Evolutionary conservation across 208 protist species (phyloP).

Genomic region (Leptomonas seymouri): DNA sequence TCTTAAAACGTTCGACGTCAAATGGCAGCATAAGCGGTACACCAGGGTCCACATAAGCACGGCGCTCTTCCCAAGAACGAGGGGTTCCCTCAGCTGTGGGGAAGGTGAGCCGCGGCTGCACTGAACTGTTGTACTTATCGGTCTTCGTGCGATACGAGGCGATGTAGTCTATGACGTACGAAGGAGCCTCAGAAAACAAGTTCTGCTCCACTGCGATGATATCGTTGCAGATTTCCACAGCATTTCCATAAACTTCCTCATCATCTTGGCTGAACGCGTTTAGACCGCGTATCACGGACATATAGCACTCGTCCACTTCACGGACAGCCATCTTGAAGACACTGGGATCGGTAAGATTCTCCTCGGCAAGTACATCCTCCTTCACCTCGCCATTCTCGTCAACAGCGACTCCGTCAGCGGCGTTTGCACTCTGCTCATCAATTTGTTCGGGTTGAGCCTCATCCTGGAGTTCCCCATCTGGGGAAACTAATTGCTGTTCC

Average conservation of each 20-base stretch:
- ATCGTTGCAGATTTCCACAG: conserved; percentile 50
- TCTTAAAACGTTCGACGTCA: conserved; percentile 43
- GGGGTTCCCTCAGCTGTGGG: conserved; percentile 18
- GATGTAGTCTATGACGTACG: conserved; percentile 37
- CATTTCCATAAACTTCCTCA: conserved; percentile 33
- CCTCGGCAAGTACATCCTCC: conserved; percentile 13
- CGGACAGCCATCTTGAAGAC: conserved; percentile 41
- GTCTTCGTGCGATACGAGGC: conserved; percentile 11
- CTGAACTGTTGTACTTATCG: conserved; percentile 17
- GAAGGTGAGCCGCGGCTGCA: conserved; percentile 14
- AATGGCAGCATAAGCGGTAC: conserved; percentile 65
- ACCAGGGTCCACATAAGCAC: conserved; percentile 75
- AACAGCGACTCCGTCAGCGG: not conserved
- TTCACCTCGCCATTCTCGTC: not conserved
- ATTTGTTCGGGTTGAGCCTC: conserved; percentile 1
- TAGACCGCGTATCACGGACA: conserved; percentile 52
- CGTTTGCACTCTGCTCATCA: conserved; percentile 2
- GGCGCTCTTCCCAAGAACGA: conserved; percentile 34
- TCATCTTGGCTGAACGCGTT: conserved; percentile 44
- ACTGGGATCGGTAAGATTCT: conserved; percentile 21
- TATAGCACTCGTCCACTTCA: conserved; percentile 50
- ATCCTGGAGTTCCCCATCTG: conserved; percentile 8
- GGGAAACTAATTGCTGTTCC: conserved; percentile 9
- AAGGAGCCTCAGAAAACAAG: conserved; percentile 72
- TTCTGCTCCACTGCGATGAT: conserved; percentile 65